Percentiles rank a stretch among this genome's conserved stretches.
phyloP scores from a whole-genome alignment of 1,139 yeast genomes.

The Petasospora fabianii region DNA sequence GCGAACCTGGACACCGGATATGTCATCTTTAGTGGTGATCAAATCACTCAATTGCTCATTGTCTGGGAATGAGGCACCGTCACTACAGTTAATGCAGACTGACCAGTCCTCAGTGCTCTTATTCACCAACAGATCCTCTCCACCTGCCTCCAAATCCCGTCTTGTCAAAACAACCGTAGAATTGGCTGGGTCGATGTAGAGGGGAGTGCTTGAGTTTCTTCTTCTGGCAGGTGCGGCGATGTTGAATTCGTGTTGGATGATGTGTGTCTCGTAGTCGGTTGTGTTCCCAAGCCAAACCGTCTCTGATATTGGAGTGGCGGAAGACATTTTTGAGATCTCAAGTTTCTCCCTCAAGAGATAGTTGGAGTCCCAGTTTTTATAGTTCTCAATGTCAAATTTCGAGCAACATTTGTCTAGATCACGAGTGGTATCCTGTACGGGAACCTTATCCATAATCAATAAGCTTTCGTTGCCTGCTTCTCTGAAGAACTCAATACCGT shows the following conservation, averaged over 20 bases:
- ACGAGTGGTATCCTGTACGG: constrained; percentile 4
- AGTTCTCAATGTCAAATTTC: constrained; percentile 30
- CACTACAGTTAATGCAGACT: constrained; percentile 42
- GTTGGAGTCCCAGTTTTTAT: constrained; percentile 69
- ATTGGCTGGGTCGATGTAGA: constrained; percentile 49
- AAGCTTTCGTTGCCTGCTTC: constrained; percentile 19
- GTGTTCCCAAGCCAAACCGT: constrained; percentile 81
- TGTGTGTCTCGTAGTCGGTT: constrained; percentile 43
- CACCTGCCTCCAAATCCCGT: constrained; percentile 14
- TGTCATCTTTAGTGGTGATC: constrained; percentile 20
- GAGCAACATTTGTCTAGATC: constrained; percentile 21
- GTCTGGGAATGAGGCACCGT: constrained; percentile 56
- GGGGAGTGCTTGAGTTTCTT: constrained; percentile 26
- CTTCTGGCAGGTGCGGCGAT: constrained; percentile 2
- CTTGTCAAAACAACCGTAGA: constrained; percentile 42
- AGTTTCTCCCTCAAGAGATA: constrained; percentile 70
- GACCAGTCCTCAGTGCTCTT: constrained; percentile 39
- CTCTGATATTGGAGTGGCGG: constrained; percentile 58
- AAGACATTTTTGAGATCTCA: constrained; percentile 79
- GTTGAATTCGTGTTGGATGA: constrained; percentile 13
- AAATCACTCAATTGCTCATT: constrained; percentile 3
- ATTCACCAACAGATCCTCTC: constrained; percentile 31
- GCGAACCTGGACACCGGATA: constrained; percentile 35
- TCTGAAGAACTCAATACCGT: constrained; percentile 22
- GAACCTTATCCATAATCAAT: constrained; percentile 23